Conservation (phyloP, 192 early-diverging fungal species). For the Coemansia sp. region DNA sequence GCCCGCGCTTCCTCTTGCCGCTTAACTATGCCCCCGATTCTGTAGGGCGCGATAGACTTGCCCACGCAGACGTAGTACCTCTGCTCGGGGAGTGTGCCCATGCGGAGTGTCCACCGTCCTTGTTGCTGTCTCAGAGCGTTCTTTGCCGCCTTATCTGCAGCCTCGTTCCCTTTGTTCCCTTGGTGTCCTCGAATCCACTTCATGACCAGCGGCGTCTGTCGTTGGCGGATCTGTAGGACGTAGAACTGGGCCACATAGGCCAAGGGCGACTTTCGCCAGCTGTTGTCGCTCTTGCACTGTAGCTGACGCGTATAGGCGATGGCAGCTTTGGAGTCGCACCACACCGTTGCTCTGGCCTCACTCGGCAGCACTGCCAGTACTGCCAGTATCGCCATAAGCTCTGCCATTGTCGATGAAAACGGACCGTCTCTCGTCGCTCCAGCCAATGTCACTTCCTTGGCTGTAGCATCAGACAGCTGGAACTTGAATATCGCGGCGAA, state of each 20-base stretch:
- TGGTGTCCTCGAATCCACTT: too few relatives aligned
- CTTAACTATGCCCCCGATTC: too few relatives aligned
- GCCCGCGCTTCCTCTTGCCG: too few relatives aligned
- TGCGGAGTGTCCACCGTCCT: too few relatives aligned
- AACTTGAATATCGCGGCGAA: background rate
- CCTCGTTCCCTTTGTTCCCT: too few relatives aligned
- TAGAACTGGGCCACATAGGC: background rate
- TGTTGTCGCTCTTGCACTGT: background rate
- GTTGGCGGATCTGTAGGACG: too few relatives aligned
- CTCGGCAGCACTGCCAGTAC: background rate
- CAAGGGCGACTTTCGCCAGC: background rate
- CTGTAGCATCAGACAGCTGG: background rate
- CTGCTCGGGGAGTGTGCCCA: too few relatives aligned
- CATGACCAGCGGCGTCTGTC: too few relatives aligned
- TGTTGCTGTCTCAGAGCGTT: too few relatives aligned
- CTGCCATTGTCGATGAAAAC: conserved; percentile 7
- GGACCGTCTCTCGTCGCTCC: conserved; percentile 3
- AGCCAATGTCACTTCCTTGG: background rate
- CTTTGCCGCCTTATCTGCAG: too few relatives aligned
- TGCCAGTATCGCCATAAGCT: conserved; percentile 10
- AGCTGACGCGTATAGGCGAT: background rate
- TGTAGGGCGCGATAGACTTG: too few relatives aligned
- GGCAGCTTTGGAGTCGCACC: background rate
- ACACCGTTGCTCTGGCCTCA: background rate
- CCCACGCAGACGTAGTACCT: too few relatives aligned